Evolutionary conservation across 1,284 basidiomycete genomes (phyloP).

Genomic region (Mrakiaceae sp.): DNA sequence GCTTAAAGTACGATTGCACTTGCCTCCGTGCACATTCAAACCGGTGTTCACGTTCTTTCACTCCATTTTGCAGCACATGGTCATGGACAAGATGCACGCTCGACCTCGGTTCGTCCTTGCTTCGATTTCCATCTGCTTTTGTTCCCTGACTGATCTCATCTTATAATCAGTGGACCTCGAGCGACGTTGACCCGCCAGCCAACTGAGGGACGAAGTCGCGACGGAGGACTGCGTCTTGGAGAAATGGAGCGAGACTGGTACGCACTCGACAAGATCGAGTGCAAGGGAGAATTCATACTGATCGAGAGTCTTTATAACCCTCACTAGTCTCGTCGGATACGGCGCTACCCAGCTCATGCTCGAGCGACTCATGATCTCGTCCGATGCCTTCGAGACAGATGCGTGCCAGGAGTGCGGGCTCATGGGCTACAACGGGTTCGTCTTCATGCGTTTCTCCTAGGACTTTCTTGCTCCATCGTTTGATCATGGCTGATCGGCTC

Average conservation of each 20-base stretch:
- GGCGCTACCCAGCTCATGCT: constrained; percentile 92
- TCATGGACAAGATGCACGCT: constrained; percentile 99
- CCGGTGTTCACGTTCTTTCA: neutral
- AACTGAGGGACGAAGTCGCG: constrained; percentile 93
- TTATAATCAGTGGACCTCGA: constrained; percentile 63
- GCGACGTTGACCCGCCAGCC: constrained; percentile 96
- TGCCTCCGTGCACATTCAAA: neutral
- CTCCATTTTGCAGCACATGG: constrained; percentile 64
- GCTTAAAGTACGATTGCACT: constrained; percentile 30
- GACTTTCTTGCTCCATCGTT: neutral
- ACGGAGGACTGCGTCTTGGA: constrained; percentile 91
- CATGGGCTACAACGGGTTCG: constrained; percentile 77
- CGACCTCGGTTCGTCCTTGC: constrained; percentile 58
- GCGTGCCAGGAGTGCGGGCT: constrained; percentile 91
- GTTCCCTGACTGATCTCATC: neutral
- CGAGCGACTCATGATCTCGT: constrained; percentile 96
- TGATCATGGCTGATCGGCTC: neutral
- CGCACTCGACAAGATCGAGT: constrained; percentile 25
- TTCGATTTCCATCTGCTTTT: neutral
- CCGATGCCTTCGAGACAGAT: constrained; percentile 93
- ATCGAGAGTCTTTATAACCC: neutral
- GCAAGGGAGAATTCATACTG: neutral
- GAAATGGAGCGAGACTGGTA: constrained; percentile 96
- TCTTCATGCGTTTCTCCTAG: neutral
- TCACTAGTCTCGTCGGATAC: constrained; percentile 71